phyloP scores from a whole-genome alignment of 2,329 filamentous ascomycete species.

The Grosmannia serpens region DNA sequence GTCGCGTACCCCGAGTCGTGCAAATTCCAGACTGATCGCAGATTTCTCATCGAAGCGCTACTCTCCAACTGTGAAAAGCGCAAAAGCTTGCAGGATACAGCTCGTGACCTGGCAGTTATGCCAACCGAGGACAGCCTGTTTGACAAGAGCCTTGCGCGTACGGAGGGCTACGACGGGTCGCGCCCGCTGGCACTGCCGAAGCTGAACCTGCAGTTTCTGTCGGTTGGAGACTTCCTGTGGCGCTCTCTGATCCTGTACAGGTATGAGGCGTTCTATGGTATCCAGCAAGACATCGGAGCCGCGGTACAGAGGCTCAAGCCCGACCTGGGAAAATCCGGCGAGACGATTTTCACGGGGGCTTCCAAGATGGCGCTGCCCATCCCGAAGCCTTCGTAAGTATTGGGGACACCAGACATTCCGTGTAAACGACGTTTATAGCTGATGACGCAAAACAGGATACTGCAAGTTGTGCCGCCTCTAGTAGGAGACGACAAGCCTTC shows the following conservation, averaged over 20 bases:
- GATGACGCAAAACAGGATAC: conserved; percentile 36
- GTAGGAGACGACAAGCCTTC: conserved; percentile 80
- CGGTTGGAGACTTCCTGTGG: conserved; percentile 94
- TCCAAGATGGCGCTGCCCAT: conserved; percentile 90
- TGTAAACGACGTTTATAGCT: neutral
- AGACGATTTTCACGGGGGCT: conserved; percentile 66
- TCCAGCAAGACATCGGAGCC: conserved; percentile 81
- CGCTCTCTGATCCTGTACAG: conserved; percentile 81
- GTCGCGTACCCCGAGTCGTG: conserved; percentile 68
- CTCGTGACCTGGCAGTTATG: conserved; percentile 59
- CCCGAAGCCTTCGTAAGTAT: conserved; percentile 54
- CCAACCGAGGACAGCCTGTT: conserved; percentile 79
- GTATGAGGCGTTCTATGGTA: conserved; percentile 85
- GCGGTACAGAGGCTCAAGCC: conserved; percentile 70
- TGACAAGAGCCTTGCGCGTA: conserved; percentile 64
- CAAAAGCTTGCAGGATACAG: conserved; percentile 70
- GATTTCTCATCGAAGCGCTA: conserved; percentile 59
- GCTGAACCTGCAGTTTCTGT: conserved; percentile 89
- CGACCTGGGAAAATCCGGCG: conserved; percentile 49
- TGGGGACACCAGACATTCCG: neutral
- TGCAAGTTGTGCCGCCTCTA: conserved; percentile 71
- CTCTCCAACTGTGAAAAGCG: conserved; percentile 64
- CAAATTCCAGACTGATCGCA: conserved; percentile 50
- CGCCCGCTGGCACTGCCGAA: conserved; percentile 85
- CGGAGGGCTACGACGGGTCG: conserved; percentile 79